Base-by-base conservation (phyloP, 1,284 basidiomycete genomes). In the Cutaneotrichosporon arboriforme region DNA sequence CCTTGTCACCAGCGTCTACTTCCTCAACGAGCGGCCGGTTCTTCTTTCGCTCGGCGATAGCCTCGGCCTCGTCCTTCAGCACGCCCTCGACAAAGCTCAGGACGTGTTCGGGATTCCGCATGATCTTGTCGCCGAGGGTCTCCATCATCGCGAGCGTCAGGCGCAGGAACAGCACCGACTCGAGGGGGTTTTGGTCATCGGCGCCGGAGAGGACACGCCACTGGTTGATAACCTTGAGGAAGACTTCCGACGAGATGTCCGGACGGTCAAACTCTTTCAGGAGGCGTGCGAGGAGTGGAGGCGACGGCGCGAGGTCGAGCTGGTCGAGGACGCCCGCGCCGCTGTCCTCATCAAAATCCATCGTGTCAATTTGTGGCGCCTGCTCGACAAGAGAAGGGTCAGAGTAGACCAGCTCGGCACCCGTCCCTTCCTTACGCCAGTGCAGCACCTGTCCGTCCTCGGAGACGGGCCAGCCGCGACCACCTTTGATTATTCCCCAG, bases 31-130 rank as follows among this genome's bases (percentile, higher is more conserved):
- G 46, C 2, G 56, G 49, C 35, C 33, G 51, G 39, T 49, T 37
- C 3, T 43, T 37, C 33, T 44, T 33, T 34, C 18, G 17, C 38
- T 22, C 22, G 31, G 42, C 14, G 41, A 23, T 31, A 3, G 48
- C 44, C 35, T 62, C 41, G 9, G 52, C 60, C 44, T 63, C 58
- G 42, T 65, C 60, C 15, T 51, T 53, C 5, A 86, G 68, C 1
- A 86, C 84, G 55, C 88, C 83, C 55, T 86, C 86, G 36, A 94
- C 80, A 65, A 93, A 94, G 1, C 79, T 78, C 13, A 93, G 72
- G 9, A 91, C 80, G 54, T 90, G 84, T 13, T 81, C 79, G 1
- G 87, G 84, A 18, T 59, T 41, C 48, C 84, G 82, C 46, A 90
- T 82, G 43, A 91, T 77, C n/a, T 90, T 81, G 54, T 80, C 83